phyloP scores from a whole-genome alignment of 768 basidiomycete genomes.

The Favolaschia claudopus region DNA sequence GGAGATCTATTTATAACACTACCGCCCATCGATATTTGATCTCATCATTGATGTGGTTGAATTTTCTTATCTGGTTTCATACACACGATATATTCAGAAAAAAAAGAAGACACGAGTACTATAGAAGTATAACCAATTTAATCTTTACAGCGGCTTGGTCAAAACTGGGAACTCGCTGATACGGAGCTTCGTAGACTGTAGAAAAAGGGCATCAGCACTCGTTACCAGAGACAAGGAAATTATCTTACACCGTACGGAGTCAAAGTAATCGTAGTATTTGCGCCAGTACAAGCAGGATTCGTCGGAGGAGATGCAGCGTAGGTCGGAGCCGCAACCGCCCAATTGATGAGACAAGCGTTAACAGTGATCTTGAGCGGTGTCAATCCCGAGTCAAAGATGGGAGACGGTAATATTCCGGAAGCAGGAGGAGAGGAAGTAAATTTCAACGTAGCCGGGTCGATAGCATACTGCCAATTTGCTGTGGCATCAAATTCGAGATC shows the following conservation, averaged over 20 bases:
- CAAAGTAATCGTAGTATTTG: slow-evolving; percentile 37
- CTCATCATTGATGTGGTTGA: not conserved
- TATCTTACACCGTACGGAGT: slow-evolving; percentile 42
- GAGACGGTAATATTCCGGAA: slow-evolving; percentile 35
- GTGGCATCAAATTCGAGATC: slow-evolving; percentile 61
- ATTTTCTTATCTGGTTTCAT: not conserved
- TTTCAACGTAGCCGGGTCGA: slow-evolving; percentile 48
- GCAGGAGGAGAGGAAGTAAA: slow-evolving; percentile 34
- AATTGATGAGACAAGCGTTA: slow-evolving; percentile 43
- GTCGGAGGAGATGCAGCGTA: slow-evolving; percentile 43
- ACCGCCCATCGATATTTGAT: slow-evolving; percentile 6
- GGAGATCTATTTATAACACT: slow-evolving; percentile 10
- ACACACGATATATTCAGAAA: not conserved
- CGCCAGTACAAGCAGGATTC: slow-evolving; percentile 30
- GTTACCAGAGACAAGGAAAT: not conserved
- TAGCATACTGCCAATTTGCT: slow-evolving; percentile 59
- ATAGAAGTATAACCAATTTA: too few relatives aligned
- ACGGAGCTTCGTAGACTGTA: slow-evolving; percentile 21
- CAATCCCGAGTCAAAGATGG: slow-evolving; percentile 41
- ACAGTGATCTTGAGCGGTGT: slow-evolving; percentile 45
- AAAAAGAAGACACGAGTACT: not conserved
- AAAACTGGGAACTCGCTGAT: slow-evolving; percentile 27
- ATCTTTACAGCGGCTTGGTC: slow-evolving; percentile 7
- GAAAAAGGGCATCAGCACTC: not conserved
- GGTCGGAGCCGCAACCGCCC: slow-evolving; percentile 41